Evolutionary conservation across 192 early-diverging fungal species (phyloP).

Genomic region (Piromyces sp.): DNA sequence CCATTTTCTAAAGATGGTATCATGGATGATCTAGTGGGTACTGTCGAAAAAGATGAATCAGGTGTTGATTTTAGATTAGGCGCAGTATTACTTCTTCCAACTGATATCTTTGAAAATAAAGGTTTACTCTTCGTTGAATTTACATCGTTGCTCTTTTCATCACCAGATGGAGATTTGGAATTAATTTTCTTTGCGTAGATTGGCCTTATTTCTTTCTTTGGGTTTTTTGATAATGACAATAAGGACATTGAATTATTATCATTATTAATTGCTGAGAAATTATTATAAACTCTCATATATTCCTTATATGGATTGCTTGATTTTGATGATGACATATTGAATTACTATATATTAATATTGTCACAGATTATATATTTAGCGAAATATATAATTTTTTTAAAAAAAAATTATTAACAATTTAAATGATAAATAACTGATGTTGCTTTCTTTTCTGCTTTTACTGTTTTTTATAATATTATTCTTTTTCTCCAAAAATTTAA

Average conservation of each 20-base stretch:
- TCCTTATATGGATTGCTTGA: neutral
- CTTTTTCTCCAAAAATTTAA: too few relatives aligned
- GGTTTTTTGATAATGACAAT: neutral
- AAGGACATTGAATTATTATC: neutral
- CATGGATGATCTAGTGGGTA: neutral
- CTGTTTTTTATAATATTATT: too few relatives aligned
- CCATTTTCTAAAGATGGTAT: neutral
- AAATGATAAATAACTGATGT: too few relatives aligned
- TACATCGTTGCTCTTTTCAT: neutral
- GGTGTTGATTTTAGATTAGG: neutral
- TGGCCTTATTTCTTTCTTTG: neutral
- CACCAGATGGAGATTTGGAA: neutral
- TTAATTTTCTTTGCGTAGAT: neutral
- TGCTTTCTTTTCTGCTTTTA: too few relatives aligned
- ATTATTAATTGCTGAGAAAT: neutral
- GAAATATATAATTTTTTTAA: too few relatives aligned
- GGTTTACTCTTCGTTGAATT: neutral
- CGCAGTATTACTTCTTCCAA: neutral
- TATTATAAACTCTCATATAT: neutral
- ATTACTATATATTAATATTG: neutral
- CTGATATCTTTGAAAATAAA: neutral
- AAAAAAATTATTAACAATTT: too few relatives aligned
- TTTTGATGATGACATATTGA: neutral
- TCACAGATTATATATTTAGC: too few relatives aligned
- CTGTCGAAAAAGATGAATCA: neutral